Conservation (phyloP, 1,284 basidiomycete genomes). For the Ceraceosorus guamensis region DNA sequence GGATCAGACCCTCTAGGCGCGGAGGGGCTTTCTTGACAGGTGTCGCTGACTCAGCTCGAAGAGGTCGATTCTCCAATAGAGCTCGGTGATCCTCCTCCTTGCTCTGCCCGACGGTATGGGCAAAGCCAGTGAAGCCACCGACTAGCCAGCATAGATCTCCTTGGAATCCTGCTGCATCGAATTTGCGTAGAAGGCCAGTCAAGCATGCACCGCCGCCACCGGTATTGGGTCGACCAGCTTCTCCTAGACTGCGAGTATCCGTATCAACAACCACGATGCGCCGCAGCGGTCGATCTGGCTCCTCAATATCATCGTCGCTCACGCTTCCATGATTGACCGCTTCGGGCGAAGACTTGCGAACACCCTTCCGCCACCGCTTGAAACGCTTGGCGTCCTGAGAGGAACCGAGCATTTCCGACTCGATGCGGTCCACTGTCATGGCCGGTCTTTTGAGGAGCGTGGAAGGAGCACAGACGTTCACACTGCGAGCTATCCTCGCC, state of each 20-base stretch:
- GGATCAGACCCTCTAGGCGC: not conserved
- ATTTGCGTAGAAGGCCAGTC: constrained; percentile 44
- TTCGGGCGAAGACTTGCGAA: not conserved
- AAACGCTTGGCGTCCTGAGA: constrained; percentile 23
- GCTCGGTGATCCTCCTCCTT: not conserved
- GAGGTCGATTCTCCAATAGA: too few species aligned
- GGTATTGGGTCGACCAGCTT: constrained; percentile 31
- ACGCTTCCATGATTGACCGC: not conserved
- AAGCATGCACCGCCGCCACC: constrained; percentile 44
- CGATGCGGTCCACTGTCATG: constrained; percentile 39
- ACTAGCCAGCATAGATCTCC: constrained; percentile 44
- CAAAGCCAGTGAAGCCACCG: constrained; percentile 40
- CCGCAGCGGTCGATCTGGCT: constrained; percentile 12
- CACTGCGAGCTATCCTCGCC: constrained; percentile 52
- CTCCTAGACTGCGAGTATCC: constrained; percentile 27
- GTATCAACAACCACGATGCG: constrained; percentile 42
- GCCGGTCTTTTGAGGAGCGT: constrained; percentile 63
- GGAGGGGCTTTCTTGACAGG: not conserved
- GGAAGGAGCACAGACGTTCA: constrained; percentile 84
- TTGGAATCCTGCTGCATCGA: constrained; percentile 34
- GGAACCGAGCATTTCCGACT: constrained; percentile 38
- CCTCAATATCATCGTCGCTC: not conserved
- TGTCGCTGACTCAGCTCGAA: not conserved
- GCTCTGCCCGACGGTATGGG: not conserved
- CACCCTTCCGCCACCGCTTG: constrained; percentile 29